Conservation (phyloP, 192 early-diverging fungal species). For the Mortierella alpina region DNA sequence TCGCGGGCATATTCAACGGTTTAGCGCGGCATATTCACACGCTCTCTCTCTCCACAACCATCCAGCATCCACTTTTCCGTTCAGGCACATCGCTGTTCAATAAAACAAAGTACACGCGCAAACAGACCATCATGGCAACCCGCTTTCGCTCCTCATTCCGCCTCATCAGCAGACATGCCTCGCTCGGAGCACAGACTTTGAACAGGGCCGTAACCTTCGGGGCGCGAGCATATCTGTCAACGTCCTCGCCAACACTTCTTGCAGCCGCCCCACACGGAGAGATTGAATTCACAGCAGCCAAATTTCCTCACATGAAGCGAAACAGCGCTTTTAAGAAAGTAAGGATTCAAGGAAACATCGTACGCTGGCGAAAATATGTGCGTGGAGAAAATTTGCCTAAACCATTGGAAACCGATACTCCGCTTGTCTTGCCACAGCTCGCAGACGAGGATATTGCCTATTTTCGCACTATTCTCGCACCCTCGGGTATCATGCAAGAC, state of each 20-base stretch:
- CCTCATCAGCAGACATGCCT: background rate
- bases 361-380: no score
- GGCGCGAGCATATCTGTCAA: constrained; percentile 9
- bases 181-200: background rate
- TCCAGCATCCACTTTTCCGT: background rate
- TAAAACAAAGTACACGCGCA: background rate
- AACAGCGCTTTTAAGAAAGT: constrained; percentile 58
- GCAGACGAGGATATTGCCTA: constrained; percentile 66
- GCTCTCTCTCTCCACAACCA: background rate
- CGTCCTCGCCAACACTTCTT: background rate
- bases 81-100: no score
- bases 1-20: no score
- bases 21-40: background rate
- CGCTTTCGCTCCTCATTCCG: constrained; percentile 8
- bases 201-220: background rate
- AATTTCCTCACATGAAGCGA: constrained; percentile 54
- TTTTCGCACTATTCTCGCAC: constrained; percentile 67
- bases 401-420: background rate
- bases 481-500: constrained; percentile 56
- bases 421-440: constrained; percentile 43
- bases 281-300: constrained; percentile 53
- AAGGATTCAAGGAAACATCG: background rate
- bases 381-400: background rate
- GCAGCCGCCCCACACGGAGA: constrained; percentile 9
- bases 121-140: background rate